A percentile compares a stretch with the other conserved stretches of the same genome.
Evolutionary conservation across 345 rosid species (phyloP).

Genomic region (Geranium rotundifolium): DNA sequence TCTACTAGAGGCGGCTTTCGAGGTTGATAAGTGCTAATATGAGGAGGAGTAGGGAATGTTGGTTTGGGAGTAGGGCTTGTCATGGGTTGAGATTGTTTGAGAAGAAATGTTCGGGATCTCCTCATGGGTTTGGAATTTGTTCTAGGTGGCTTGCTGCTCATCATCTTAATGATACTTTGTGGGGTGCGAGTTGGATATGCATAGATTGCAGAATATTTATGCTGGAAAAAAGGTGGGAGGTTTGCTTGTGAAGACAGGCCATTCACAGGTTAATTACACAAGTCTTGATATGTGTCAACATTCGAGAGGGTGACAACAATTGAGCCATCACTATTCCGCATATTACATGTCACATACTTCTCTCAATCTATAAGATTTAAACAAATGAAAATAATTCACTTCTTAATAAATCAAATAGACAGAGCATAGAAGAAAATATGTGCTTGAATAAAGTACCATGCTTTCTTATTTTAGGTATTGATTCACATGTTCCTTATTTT

Average conservation of each 20-base stretch:
- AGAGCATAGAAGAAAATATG: no score
- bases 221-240: not conserved
- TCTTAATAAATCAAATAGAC: no score
- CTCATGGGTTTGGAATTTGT: not conserved
- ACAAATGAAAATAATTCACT: no score
- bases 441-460: no score
- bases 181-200: not conserved
- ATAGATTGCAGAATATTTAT: not conserved
- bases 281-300: no score
- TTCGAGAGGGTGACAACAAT: no score
- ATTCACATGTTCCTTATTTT: no score
- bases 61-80: not conserved
- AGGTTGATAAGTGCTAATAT: not conserved
- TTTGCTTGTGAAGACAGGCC: not conserved
- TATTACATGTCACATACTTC: no score
- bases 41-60: not conserved
- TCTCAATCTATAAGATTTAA: no score
- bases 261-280: not conserved
- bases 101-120: not conserved
- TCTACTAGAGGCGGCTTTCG: conserved; percentile 13
- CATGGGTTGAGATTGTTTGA: not conserved
- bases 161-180: not conserved
- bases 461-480: no score
- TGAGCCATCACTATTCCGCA: no score
- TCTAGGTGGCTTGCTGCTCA: not conserved